Base-by-base conservation (phyloP, 2,329 filamentous ascomycete genomes). In the Penicillium thymicola region DNA sequence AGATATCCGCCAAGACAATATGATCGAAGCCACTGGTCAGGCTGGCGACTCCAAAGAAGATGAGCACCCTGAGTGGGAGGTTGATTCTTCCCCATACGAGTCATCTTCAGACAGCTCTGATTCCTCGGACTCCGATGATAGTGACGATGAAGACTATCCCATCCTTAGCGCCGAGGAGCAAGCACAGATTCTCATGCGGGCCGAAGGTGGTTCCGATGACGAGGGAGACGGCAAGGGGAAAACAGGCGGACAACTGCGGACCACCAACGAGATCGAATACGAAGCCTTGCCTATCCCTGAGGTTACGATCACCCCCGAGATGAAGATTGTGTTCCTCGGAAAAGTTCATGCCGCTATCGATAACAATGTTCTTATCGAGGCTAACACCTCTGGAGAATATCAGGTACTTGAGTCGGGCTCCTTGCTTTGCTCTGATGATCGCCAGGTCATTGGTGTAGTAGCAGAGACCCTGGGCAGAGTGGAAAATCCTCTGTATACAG, bases 391-490 rank as follows among this genome's bases (percentile, higher is more conserved):
- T 5, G 92, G 91, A 59, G 89, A 94, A 69, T 90, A 92, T 62
- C 86, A 89, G 66, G 92, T 96, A 0, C 82, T 97, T 1, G 92
- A 97, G 68, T 82, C 83, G 5, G 91, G 90, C 30, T 95, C 92
- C 0, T 83, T 95, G 4, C 82, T 99, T 28, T 97, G 91, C 75
- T 85, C 86, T 28, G 84, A 84, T 60, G 84, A 94, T 65, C 83
- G 91, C 51, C 83, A 82, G 21, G 83, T 97, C 28, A 82, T 97
- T 52, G 94, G 92, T 25, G 87, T 84, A 18, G 83, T 97, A n/a
- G 82, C 86, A 5, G 93, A 97, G 67, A 89, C 90, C 5, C 83
- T 97, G 34, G 94, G 93, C 45, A 85, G 89, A 67, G 91, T 97
- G 3, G 84, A 91, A 61, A 87, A 91, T 64, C 94, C 94, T 9